Conservation (phyloP, 768 basidiomycete genomes). For the Hydnomerulius pinastri region DNA sequence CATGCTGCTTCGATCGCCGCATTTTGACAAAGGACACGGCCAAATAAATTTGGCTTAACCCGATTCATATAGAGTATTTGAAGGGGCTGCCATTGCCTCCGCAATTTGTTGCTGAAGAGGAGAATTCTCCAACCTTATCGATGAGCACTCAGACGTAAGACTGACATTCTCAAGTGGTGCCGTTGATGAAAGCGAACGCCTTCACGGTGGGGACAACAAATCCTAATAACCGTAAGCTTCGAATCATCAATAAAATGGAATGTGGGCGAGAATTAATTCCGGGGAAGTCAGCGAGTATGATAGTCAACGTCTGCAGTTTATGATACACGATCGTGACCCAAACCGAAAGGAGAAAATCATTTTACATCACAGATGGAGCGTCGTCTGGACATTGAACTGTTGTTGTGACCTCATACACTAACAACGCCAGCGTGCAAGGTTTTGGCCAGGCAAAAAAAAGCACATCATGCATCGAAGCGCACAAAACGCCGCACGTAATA, state of each 20-base stretch:
- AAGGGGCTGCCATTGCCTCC: background rate
- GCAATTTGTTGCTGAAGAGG: background rate
- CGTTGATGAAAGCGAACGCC: background rate
- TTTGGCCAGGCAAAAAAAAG: background rate
- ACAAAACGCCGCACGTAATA: constrained; percentile 15
- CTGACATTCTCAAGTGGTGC: background rate
- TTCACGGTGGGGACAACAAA: background rate
- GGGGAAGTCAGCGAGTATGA: constrained; percentile 1
- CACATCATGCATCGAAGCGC: background rate
- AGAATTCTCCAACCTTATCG: constrained; percentile 9
- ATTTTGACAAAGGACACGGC: background rate
- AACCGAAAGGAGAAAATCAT: background rate
- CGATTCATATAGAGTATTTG: constrained; percentile 1
- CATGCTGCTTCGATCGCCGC: background rate
- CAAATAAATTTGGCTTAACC: background rate
- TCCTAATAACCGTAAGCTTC: constrained; percentile 16
- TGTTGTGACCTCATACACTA: constrained; percentile 4
- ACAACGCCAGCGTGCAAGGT: background rate
- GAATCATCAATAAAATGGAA: constrained; percentile 20
- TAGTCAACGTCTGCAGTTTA: background rate
- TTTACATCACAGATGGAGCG: background rate
- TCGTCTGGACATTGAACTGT: background rate
- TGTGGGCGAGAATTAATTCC: constrained; percentile 12
- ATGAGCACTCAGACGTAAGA: constrained; percentile 7
- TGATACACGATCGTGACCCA: background rate